Conservation (phyloP, 148 eudicot genomes). For the Amaranthus palmeri region DNA sequence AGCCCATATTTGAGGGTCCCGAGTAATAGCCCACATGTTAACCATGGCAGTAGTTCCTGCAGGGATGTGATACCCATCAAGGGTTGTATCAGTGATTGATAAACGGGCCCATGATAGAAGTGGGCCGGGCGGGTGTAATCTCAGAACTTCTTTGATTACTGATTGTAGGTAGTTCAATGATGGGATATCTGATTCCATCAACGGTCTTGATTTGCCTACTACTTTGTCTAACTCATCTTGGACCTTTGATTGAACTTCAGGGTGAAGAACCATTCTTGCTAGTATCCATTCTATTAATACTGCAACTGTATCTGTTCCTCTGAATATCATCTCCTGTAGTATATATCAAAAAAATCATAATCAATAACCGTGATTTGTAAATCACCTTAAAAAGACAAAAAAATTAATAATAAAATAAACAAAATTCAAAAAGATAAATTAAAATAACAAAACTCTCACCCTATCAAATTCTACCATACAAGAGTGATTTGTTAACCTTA, state of each 20-base stretch:
- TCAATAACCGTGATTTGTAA: too few relatives aligned
- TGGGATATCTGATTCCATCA: conserved; percentile 38
- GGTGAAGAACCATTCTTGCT: conserved; percentile 67
- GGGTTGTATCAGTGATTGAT: conserved; percentile 37
- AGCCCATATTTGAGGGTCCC: conserved; percentile 55
- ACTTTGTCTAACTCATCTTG: conserved; percentile 49
- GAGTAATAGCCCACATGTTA: conserved; percentile 65
- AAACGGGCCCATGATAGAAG: conserved; percentile 70
- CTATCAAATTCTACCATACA: too few relatives aligned
- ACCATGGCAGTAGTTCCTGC: conserved; percentile 72
- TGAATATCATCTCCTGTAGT: conserved; percentile 63
- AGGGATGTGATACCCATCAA: conserved; percentile 59
- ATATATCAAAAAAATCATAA: too few relatives aligned
- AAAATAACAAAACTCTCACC: too few relatives aligned
- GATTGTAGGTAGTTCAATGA: conserved; percentile 44
- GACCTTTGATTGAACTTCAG: conserved; percentile 52
- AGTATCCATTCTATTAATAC: conserved; percentile 69
- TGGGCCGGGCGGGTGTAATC: conserved; percentile 79
- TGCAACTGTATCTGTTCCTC: conserved; percentile 77
- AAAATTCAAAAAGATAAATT: too few relatives aligned
- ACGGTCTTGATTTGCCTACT: conserved; percentile 49
- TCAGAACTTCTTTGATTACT: conserved; percentile 56
- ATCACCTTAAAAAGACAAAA: too few relatives aligned
- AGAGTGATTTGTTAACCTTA: too few relatives aligned
- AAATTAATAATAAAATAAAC: too few relatives aligned